These are phyloP conservation scores for Psilocybe tampanensis DNA, from an alignment of 768 basidiomycete genomes.

Conservation along the genomic window DNA sequence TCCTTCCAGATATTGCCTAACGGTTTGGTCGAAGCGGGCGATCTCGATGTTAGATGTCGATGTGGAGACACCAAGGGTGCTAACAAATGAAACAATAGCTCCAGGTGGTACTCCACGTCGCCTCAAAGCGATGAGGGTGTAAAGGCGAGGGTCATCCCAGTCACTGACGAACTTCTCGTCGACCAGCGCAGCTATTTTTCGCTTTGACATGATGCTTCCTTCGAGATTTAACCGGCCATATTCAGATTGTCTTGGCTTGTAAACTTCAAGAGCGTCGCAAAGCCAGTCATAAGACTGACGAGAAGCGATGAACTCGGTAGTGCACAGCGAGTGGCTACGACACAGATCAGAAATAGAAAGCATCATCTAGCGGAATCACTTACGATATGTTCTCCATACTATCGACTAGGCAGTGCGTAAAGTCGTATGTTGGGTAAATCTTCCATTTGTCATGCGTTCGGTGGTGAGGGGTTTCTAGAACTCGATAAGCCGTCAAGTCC, in stretches of 20 bases:
- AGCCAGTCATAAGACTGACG: constrained; percentile 99
- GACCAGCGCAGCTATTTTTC: constrained; percentile 90
- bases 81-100: constrained; percentile 92
- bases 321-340: constrained; percentile 92
- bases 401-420: constrained; percentile 97
- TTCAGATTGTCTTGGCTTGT: constrained; percentile 96
- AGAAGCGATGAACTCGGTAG: constrained; percentile 92
- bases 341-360: background rate
- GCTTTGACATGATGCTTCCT: constrained; percentile 96
- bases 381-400: constrained; percentile 99
- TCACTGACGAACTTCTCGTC: constrained; percentile 81
- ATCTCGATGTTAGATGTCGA: constrained; percentile 82
- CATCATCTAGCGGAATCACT: constrained; percentile 34
- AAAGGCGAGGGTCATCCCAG: constrained; percentile 98
- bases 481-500: constrained; percentile 97
- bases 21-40: constrained; percentile 85
- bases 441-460: constrained; percentile 93
- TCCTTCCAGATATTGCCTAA: constrained; percentile 89
- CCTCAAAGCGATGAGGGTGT: constrained; percentile 94
- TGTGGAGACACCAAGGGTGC: constrained; percentile 92
- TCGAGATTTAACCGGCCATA: constrained; percentile 92
- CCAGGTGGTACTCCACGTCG: constrained; percentile 97
- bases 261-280: constrained; percentile 95
- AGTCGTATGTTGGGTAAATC: constrained; percentile 98
- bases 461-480: constrained; percentile 89